These are phyloP conservation scores for Penicillium lividum DNA, from an alignment of 495 filamentous ascomycete species.

Conservation along the genomic window DNA sequence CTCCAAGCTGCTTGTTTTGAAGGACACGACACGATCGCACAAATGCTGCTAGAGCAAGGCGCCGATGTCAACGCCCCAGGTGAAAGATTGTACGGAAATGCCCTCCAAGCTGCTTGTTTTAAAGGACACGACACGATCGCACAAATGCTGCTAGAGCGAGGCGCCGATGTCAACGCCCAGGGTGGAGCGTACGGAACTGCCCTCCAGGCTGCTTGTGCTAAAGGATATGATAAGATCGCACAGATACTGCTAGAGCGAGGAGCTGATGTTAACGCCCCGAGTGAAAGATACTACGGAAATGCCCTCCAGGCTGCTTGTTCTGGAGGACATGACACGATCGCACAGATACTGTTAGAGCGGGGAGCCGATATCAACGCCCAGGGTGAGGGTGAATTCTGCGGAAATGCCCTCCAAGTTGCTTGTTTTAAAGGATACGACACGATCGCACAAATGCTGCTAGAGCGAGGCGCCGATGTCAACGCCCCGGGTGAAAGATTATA, in stretches of 20 bases:
- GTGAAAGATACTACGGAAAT: not conserved
- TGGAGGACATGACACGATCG: not conserved
- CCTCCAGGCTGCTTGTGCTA: not conserved
- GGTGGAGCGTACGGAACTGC: not conserved
- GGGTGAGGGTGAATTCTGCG: not conserved
- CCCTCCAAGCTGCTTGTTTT: conserved; percentile 2
- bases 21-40: not conserved
- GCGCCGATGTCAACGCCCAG: not conserved
- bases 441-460: not conserved
- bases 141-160: not conserved
- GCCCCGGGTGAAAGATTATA: not conserved
- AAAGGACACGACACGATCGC: conserved; percentile 14
- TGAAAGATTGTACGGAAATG: not conserved
- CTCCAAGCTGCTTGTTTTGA: not conserved
- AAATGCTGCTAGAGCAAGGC: conserved; percentile 1
- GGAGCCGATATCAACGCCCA: conserved; percentile 1
- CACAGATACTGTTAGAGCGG: not conserved
- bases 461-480: conserved; percentile 2
- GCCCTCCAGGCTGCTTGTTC: not conserved
- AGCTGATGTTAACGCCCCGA: not conserved
- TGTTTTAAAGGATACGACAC: not conserved
- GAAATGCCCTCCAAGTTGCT: not conserved
- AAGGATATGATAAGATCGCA: not conserved
- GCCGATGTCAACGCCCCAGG: not conserved
- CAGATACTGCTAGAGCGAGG: not conserved